phyloP scores from a whole-genome alignment of 169 alveolate genomes.

The Eimeria maxima region DNA sequence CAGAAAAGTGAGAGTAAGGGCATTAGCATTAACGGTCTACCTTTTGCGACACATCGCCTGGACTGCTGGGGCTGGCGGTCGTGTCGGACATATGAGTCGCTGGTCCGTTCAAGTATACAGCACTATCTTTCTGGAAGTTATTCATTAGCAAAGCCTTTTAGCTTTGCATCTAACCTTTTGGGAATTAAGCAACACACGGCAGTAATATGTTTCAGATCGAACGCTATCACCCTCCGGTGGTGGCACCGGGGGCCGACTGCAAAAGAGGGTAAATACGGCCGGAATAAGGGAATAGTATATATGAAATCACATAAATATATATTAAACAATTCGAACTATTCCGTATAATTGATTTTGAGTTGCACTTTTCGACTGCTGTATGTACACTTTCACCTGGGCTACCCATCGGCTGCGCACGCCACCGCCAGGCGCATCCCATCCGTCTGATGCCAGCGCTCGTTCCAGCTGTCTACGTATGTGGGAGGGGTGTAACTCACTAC shows the following conservation, averaged over 20 bases:
- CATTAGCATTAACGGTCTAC: background rate
- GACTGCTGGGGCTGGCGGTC: conserved; percentile 49
- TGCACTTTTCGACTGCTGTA: background rate
- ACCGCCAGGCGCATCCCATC: conserved; percentile 50
- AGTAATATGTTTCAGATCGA: background rate
- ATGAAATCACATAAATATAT: background rate
- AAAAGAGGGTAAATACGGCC: background rate
- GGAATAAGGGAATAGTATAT: background rate
- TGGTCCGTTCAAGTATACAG: background rate
- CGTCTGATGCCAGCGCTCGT: background rate
- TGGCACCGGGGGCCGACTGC: background rate
- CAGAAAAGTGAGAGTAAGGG: background rate
- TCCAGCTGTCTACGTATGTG: background rate
- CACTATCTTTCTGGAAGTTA: background rate
- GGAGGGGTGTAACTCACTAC: background rate
- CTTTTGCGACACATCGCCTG: background rate
- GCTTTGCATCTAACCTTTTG: background rate
- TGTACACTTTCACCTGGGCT: background rate
- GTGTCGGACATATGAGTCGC: conserved; percentile 6
- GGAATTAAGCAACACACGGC: background rate
- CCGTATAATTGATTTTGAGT: background rate
- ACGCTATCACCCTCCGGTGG: conserved; percentile 41
- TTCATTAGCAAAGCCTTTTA: background rate
- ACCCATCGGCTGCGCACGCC: conserved; percentile 53
- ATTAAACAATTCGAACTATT: background rate